Conservation (phyloP, 495 filamentous ascomycete species). For the Bacidia gigantensis region DNA sequence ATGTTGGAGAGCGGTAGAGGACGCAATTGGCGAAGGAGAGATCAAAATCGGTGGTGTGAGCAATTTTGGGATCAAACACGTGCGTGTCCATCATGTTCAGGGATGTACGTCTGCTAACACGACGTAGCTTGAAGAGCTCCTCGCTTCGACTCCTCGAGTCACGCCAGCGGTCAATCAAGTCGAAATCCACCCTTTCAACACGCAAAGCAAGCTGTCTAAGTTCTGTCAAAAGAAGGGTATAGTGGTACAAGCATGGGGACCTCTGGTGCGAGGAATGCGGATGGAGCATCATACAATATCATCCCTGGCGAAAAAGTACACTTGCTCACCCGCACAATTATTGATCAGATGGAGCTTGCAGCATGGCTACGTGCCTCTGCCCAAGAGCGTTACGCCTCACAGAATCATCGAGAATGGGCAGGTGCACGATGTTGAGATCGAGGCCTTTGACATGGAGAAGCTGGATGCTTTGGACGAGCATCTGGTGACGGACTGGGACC, state of each 20-base stretch:
- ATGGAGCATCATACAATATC: slow-evolving; percentile 40
- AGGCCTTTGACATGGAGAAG: slow-evolving; percentile 17
- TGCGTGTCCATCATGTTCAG: slow-evolving; percentile 20
- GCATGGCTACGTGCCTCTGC: slow-evolving; percentile 56
- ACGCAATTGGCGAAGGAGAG: slow-evolving; percentile 46
- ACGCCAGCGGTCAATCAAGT: slow-evolving; percentile 51
- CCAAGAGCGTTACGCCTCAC: slow-evolving; percentile 55
- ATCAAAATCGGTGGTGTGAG: slow-evolving; percentile 48
- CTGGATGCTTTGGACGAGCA: slow-evolving; percentile 25
- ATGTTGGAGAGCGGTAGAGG: slow-evolving; percentile 52
- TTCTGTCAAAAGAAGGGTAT: slow-evolving; percentile 43
- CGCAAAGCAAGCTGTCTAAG: slow-evolving; percentile 39
- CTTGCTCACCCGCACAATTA: slow-evolving; percentile 45
- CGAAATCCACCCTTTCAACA: slow-evolving; percentile 59
- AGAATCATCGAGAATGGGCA: slow-evolving; percentile 50
- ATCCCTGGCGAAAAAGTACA: slow-evolving; percentile 41
- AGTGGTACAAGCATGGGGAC: slow-evolving; percentile 50
- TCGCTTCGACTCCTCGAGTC: slow-evolving; percentile 37
- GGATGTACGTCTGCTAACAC: not conserved
- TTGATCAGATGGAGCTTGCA: slow-evolving; percentile 55
- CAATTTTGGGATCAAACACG: slow-evolving; percentile 55
- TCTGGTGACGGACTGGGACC: slow-evolving; percentile 44
- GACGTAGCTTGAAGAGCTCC: slow-evolving; percentile 45
- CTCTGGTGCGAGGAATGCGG: slow-evolving; percentile 35
- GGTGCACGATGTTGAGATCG: slow-evolving; percentile 56